Percentiles rank a stretch among this genome's conserved stretches.
These are phyloP conservation scores for Endothia cerciana DNA, from an alignment of 2,329 filamentous ascomycete species.

Conservation along the genomic window DNA sequence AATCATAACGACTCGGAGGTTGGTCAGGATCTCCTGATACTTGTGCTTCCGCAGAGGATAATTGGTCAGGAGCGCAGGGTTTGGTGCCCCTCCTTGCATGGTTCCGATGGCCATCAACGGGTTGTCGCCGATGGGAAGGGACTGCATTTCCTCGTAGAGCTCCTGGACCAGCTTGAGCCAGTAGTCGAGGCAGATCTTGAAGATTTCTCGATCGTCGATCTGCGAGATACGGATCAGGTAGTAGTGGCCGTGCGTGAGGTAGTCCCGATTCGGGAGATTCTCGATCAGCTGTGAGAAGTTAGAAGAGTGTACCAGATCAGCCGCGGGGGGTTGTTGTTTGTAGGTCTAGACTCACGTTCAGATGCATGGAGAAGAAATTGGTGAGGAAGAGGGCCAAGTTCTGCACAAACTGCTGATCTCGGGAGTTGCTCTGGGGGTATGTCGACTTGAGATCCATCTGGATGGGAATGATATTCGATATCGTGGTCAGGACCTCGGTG, in stretches of 20 bases:
- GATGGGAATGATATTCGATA: constrained; percentile 90
- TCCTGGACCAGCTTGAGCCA: constrained; percentile 99
- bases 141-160: constrained; percentile 98
- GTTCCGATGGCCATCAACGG: constrained; percentile 80
- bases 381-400: constrained; percentile 94
- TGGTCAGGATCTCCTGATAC: constrained; percentile 91
- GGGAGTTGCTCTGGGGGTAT: constrained; percentile 87
- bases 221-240: constrained; percentile 98
- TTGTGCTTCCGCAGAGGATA: constrained; percentile 98
- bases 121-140: constrained; percentile 91
- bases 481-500: constrained; percentile 90
- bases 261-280: constrained; percentile 92
- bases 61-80: constrained; percentile 82
- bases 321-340: not conserved
- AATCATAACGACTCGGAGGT: constrained; percentile 96
- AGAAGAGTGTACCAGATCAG: constrained; percentile 28
- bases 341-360: constrained; percentile 62
- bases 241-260: constrained; percentile 93
- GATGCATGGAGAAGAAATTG: constrained; percentile 94
- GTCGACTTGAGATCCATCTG: constrained; percentile 88
- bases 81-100: constrained; percentile 79
- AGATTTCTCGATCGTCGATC: constrained; percentile 98
- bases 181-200: constrained; percentile 99
- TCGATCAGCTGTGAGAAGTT: constrained; percentile 72
- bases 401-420: constrained; percentile 96